Conservation (phyloP, 345 rosid species). For the Gossypium anomalum region DNA sequence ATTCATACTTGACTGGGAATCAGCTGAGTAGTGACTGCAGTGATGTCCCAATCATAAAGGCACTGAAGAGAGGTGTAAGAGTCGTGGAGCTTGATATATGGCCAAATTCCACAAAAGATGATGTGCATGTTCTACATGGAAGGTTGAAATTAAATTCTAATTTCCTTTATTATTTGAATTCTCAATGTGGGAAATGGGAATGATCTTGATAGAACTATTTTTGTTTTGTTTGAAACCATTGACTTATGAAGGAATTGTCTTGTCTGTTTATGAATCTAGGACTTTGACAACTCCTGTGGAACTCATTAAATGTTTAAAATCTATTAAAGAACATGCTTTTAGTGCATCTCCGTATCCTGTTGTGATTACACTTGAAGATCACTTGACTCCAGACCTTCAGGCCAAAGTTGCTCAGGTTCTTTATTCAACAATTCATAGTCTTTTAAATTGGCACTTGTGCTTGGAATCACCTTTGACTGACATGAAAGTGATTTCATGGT, state of each 20-base stretch:
- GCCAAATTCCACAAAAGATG: slow-evolving; percentile 69
- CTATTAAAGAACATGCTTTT: slow-evolving; percentile 68
- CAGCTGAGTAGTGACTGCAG: slow-evolving; percentile 95
- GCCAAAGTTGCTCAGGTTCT: slow-evolving; percentile 70
- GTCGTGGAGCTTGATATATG: slow-evolving; percentile 93
- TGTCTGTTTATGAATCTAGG: slow-evolving; percentile 41
- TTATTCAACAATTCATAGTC: background rate
- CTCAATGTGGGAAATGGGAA: too few relatives aligned
- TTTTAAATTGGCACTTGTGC: background rate
- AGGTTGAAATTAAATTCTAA: slow-evolving; percentile 28
- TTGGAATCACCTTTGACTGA: slow-evolving; percentile 5
- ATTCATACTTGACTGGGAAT: slow-evolving; percentile 88
- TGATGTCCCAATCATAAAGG: slow-evolving; percentile 77
- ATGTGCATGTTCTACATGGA: slow-evolving; percentile 86
- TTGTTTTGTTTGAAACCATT: background rate
- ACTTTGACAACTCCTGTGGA: slow-evolving; percentile 77
- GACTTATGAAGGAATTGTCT: background rate
- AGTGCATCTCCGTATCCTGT: slow-evolving; percentile 60
- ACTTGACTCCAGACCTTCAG: slow-evolving; percentile 70
- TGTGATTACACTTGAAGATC: slow-evolving; percentile 75
- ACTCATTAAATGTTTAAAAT: slow-evolving; percentile 55
- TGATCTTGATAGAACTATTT: too few relatives aligned
- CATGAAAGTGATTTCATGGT: background rate
- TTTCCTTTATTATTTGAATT: background rate
- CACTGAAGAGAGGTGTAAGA: slow-evolving; percentile 70